Base-by-base conservation (phyloP, 352 stramenopile species). In the Blastocystis sp. region DNA sequence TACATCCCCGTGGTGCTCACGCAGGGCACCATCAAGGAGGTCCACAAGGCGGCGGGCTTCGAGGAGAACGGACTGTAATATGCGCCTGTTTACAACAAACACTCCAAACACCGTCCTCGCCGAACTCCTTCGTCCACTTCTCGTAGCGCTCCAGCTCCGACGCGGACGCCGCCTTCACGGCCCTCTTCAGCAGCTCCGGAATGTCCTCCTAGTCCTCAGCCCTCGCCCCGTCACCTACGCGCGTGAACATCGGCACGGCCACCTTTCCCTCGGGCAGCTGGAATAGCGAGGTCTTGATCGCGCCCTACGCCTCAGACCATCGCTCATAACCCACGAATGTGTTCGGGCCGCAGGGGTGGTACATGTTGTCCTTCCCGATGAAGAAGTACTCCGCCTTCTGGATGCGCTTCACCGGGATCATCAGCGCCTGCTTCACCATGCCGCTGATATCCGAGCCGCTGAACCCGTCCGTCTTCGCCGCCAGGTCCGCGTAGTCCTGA, bases 101-200 rank as follows among this genome's bases (percentile, higher is more conserved):
- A 74, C 34, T 65, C 28, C 66, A 81, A 28, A 81, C 71, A 65
- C 97, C 97, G 90, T 99, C 97, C 91, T 99, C 95, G 62, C 97
- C 97, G 93, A 99, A 99, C 90, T 98, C 93, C 45, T 95, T 93
- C 6, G 97, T 99, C 97, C 97, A 99, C 87, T 99, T 95, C 21
- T 95, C 92, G 89, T 99, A 99, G 42, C 95, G 93, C 74, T 95
- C 93, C 61, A 99, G 93, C 90, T 99, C 97, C 19, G 98, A 95
- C 52, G 92, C 89, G 7, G 95, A 96, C n/a, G 99, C 97, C 68
- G 95, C 97, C 1, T 94, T 95, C 62, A 95, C 93, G 3, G 94
- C 96, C 91, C 97, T 95, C 80, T 94, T 93, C 90, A 99, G 92
- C 21, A 97, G 95, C 77, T 93, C 94, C 87, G 96, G 92, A 91